Evolutionary conservation across 2,329 filamentous ascomycete species (phyloP).

Genomic region (Amesomyces nigricolor): DNA sequence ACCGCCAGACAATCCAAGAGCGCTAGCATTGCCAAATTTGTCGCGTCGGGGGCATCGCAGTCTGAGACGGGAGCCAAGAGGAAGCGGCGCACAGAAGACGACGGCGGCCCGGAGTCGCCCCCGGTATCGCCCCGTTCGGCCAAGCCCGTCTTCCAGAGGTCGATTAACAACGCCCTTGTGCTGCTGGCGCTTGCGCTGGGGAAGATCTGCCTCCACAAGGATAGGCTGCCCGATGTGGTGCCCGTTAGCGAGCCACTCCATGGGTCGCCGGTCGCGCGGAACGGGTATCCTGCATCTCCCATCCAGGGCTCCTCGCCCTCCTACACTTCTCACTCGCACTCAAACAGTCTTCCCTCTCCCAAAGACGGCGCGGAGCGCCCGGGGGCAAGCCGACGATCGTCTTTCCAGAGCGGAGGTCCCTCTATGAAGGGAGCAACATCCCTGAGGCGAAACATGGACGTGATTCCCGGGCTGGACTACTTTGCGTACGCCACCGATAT

Average conservation of each 20-base stretch:
- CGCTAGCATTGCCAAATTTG: constrained; percentile 22
- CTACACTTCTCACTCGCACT: constrained; percentile 40
- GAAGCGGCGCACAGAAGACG: constrained; percentile 47
- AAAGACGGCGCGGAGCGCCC: constrained; percentile 43
- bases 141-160: constrained; percentile 49
- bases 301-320: constrained; percentile 51
- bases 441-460: constrained; percentile 62
- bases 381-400: constrained; percentile 46
- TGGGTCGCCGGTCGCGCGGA: constrained; percentile 40
- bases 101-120: constrained; percentile 29
- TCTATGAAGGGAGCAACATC: constrained; percentile 17
- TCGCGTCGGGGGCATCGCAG: constrained; percentile 15
- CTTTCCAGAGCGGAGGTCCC: constrained; percentile 39
- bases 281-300: constrained; percentile 48
- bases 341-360: constrained; percentile 47
- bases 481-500: constrained; percentile 85
- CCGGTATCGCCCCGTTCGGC: constrained; percentile 36
- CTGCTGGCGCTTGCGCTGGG: constrained; percentile 80
- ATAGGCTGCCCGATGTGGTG: constrained; percentile 52
- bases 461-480: constrained; percentile 84
- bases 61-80: constrained; percentile 41
- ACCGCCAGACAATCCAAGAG: constrained; percentile 22
- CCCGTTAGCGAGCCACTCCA: constrained; percentile 40
- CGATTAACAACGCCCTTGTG: constrained; percentile 74
- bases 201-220: constrained; percentile 62